Base-by-base conservation (phyloP, 2,329 filamentous ascomycete species). In the Aspergillus costaricaensis region DNA sequence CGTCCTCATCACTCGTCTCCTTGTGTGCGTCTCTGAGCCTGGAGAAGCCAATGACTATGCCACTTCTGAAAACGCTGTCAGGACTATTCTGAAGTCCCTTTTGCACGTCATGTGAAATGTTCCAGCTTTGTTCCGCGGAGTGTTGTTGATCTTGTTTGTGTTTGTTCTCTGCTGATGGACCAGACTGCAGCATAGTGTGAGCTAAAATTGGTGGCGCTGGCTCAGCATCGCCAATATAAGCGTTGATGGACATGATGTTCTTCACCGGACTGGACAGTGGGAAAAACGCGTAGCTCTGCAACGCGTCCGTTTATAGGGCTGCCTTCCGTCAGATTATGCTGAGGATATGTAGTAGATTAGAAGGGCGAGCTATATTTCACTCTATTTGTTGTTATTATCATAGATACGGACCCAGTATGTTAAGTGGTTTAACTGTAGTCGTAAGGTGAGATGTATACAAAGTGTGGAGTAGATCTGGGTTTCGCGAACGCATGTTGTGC, bases 11-110 rank as follows among this genome's bases (percentile, higher is more conserved):
- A 9, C 38, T 66, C 15, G 59, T 65, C 19, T 70, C 65, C 8
- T 62, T 66, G 38, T 55, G 62, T 62, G 60, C 65, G 32, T 58
- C 58, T 53, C 65, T 67, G 23, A 74, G 57, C 30, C 65, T 67
- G 5, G 75, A 77, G 54, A 77, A 70, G 0, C 74, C 74, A 21
- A 75, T 68, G 10, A 75, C 63, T n/a, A 56, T 62, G 0, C 75
- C 74, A 12, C 56, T 65, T 14, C 67, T 69, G 41, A 77, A 74
- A 1, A 75, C 27, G 1, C 52, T 50, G 3, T 60, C 17, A 2
- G 57, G 49, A 4, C 50, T 51, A 15, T 19, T n/a, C 39, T 62
- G 55, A 14, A 72, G 65, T 8, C 70, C 69, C 2, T 55, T 48
- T 32, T 62, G 25, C 62, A 71, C 70, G 48, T 72, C 67, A 19